Conservation (phyloP, 2,329 filamentous ascomycete genomes). For the Apiospora pterosperma region DNA sequence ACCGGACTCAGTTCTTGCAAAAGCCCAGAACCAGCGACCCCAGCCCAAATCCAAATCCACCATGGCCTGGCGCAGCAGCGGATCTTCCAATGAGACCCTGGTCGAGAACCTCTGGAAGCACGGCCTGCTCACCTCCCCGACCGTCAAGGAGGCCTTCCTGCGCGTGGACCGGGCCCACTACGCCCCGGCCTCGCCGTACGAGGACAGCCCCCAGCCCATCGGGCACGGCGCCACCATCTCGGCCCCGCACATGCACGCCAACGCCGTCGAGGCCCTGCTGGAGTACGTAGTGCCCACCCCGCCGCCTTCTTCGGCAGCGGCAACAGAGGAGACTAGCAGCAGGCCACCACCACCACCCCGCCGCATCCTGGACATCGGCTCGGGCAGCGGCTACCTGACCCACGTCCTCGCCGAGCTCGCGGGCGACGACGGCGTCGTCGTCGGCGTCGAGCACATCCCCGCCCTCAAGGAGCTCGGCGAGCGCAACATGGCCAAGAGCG, state of each 20-base stretch:
- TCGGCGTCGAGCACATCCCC: slow-evolving; percentile 73
- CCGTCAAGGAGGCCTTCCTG: slow-evolving; percentile 78
- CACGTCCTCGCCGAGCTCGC: slow-evolving; percentile 82
- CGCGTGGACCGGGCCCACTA: slow-evolving; percentile 86
- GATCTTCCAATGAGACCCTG: slow-evolving; percentile 68
- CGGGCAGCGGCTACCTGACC: slow-evolving; percentile 79
- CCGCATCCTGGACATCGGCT: slow-evolving; percentile 70
- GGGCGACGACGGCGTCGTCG: slow-evolving; percentile 48
- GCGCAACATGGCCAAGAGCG: slow-evolving; percentile 62
- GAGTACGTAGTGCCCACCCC: slow-evolving; percentile 36
- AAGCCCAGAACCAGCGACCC: background rate
- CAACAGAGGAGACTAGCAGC: slow-evolving; percentile 11
- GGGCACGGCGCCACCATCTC: slow-evolving; percentile 55
- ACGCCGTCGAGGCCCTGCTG: slow-evolving; percentile 48
- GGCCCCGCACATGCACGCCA: slow-evolving; percentile 60
- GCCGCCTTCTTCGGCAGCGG: slow-evolving; percentile 25
- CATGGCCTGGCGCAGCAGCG: slow-evolving; percentile 92
- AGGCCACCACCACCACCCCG: slow-evolving; percentile 24
- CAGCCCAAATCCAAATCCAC: slow-evolving; percentile 17
- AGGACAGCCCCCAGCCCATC: slow-evolving; percentile 53
- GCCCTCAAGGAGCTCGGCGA: slow-evolving; percentile 60
- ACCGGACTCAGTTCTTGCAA: background rate
- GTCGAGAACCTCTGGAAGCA: slow-evolving; percentile 73
- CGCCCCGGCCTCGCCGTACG: slow-evolving; percentile 67
- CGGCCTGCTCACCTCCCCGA: slow-evolving; percentile 67